Base-by-base conservation (phyloP, 768 basidiomycete species). In the Pleurotus giganteus region DNA sequence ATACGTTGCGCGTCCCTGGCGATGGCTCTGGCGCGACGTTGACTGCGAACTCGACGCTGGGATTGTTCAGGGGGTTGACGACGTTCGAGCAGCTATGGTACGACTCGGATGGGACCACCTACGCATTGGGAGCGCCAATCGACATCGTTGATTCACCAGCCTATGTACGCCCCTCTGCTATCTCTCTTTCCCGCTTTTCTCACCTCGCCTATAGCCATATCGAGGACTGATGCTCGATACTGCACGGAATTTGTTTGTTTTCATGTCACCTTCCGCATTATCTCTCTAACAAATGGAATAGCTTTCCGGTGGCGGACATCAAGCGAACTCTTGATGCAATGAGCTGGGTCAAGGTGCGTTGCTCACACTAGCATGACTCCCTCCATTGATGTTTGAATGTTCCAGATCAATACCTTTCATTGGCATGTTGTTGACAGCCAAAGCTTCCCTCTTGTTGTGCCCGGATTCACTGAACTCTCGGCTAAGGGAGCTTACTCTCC, bases 391-490 rank as follows among this genome's bases (percentile, higher is more conserved):
- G 5, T 49, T 23, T 37, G 29, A 7, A 29, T 29, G 51, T 13
- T 27, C 4, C 41, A 85, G 83, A 79, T 90, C 46, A 91, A 85
- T 67, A 82, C 81, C 1, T 80, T 94, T 61, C 89, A 94, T 59
- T 94, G 91, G 91, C 92, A 94, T 63, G 75, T 91, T 54, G 83
- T 84, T 31, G 92, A 94, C 68, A 83, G 84, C 52, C 89, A 94
- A 62, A 85, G 83, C 31, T 94, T 89, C 73, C 91, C 92, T 1
- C 74, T 94, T 13, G 73, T 79, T 34, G 70, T 93, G 17, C 72
- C 81, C 2, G 77, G 76, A 8, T 86, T 80, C 63, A 77, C 85
- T 0, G 80, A 82, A 53, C 72, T 94, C 1, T 74, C 87, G 8
- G 57, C 58, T 15, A 75, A 79, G 1, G 91, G 88, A 1, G 88